Conservation (phyloP, 179 eudicot genomes). For the Patellifolia procumbens region DNA sequence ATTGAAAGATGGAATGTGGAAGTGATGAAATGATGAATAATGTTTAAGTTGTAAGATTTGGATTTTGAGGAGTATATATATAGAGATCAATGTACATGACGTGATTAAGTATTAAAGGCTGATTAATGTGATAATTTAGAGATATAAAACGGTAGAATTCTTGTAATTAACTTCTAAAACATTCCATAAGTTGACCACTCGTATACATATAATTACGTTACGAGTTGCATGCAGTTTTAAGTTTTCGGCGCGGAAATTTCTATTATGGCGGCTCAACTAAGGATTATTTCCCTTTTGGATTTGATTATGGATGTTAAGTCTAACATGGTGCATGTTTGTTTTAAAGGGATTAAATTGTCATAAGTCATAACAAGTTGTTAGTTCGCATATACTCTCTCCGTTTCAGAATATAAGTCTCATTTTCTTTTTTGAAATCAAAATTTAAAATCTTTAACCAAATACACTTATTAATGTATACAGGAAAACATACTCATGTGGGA, state of each 20-base stretch:
- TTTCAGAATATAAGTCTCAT: too few relatives aligned
- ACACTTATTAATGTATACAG: too few relatives aligned
- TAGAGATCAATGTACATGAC: neutral
- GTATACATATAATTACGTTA: neutral
- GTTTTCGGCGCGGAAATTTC: slow-evolving; percentile 10
- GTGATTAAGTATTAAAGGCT: neutral
- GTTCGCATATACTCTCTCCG: too few relatives aligned
- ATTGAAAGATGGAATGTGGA: too few relatives aligned
- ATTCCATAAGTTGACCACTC: slow-evolving; percentile 7
- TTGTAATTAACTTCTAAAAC: slow-evolving; percentile 4
- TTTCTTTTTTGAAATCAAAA: too few relatives aligned
- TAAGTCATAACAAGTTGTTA: too few relatives aligned
- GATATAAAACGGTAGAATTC: neutral
- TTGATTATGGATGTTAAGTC: neutral
- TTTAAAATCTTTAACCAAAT: too few relatives aligned
- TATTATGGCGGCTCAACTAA: neutral
- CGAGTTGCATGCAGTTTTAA: slow-evolving; percentile 5
- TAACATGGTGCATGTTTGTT: too few relatives aligned
- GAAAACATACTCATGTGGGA: too few relatives aligned
- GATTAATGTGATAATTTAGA: neutral
- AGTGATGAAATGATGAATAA: neutral
- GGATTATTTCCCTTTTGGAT: neutral
- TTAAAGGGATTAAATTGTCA: too few relatives aligned
- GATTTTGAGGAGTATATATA: neutral
- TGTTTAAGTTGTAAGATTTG: neutral